Percentiles rank a stretch among this genome's conserved stretches.
phyloP scores from a whole-genome alignment of 2,329 filamentous ascomycete species.

The Echinosphaeria canescens region DNA sequence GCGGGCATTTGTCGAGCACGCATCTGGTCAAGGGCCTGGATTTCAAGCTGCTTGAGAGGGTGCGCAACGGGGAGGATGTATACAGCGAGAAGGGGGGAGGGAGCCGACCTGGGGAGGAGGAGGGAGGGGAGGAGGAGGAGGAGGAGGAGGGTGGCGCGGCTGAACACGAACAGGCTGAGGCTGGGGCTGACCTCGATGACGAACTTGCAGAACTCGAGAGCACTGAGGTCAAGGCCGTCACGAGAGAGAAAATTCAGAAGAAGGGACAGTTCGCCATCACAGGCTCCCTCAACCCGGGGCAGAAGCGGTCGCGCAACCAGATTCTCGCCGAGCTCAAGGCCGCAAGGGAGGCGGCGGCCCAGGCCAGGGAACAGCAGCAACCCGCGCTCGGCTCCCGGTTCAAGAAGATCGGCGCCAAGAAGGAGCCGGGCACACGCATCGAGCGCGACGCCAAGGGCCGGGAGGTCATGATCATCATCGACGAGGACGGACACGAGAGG shows the following conservation, averaged over 20 bases:
- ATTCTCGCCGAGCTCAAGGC: slow-evolving; percentile 47
- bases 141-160: slow-evolving; percentile 14
- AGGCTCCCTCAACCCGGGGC: slow-evolving; percentile 26
- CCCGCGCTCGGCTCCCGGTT: slow-evolving; percentile 35
- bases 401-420: slow-evolving; percentile 38
- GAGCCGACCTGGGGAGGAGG: no score
- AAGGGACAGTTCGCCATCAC: slow-evolving; percentile 37
- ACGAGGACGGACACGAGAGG: slow-evolving; percentile 44
- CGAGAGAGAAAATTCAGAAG: slow-evolving; percentile 29
- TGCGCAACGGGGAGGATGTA: slow-evolving; percentile 48
- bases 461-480: slow-evolving; percentile 41
- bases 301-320: slow-evolving; percentile 42
- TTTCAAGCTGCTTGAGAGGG: slow-evolving; percentile 52
- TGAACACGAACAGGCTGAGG: slow-evolving; percentile 9
- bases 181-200: slow-evolving; percentile 33
- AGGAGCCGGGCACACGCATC: slow-evolving; percentile 30
- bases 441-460: slow-evolving; percentile 37
- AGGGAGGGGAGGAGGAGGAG: slow-evolving; percentile 37
- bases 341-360: slow-evolving; percentile 31
- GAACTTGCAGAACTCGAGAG: slow-evolving; percentile 38
- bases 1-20: slow-evolving; percentile 60
- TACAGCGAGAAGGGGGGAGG: slow-evolving; percentile 14
- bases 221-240: slow-evolving; percentile 27
- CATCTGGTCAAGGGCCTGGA: slow-evolving; percentile 88
- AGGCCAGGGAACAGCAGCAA: slow-evolving; percentile 29